Evolutionary conservation across 371 early-diverging fungal genomes (phyloP).

Genomic region (Lichtheimia corymbifera): DNA sequence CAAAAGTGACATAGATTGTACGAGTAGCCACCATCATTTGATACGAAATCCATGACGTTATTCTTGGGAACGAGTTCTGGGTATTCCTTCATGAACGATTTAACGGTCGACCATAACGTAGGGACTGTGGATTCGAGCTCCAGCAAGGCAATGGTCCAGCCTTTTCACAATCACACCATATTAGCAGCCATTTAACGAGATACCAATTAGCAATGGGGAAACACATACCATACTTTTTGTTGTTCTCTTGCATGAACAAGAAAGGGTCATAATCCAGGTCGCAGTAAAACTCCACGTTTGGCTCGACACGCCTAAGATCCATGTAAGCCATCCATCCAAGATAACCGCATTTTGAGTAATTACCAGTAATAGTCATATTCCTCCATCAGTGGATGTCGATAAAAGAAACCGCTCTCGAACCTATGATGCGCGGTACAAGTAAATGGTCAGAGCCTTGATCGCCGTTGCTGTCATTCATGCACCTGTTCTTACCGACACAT

Average conservation of each 20-base stretch:
- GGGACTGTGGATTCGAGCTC: slow-evolving; percentile 84
- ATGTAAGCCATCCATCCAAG: neutral
- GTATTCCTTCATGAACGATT: slow-evolving; percentile 56
- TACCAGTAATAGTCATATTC: slow-evolving; percentile 91
- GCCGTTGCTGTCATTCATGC: neutral
- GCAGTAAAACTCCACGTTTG: slow-evolving; percentile 83
- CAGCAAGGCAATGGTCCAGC: slow-evolving; percentile 72
- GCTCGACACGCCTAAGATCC: slow-evolving; percentile 76
- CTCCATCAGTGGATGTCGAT: slow-evolving; percentile 70
- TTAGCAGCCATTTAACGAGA: slow-evolving; percentile 21
- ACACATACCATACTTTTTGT: slow-evolving; percentile 74
- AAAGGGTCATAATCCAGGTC: slow-evolving; percentile 92
- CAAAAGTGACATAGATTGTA: slow-evolving; percentile 92
- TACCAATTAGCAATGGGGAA: neutral
- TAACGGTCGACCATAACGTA: slow-evolving; percentile 71
- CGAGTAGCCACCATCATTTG: slow-evolving; percentile 29
- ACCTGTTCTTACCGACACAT: slow-evolving; percentile 76
- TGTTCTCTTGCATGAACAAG: slow-evolving; percentile 77
- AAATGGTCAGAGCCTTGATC: neutral
- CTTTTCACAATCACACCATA: slow-evolving; percentile 53
- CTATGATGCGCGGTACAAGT: slow-evolving; percentile 22
- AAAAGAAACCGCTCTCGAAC: slow-evolving; percentile 90
- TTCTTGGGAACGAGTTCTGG: slow-evolving; percentile 38
- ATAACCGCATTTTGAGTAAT: neutral
- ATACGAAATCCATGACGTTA: slow-evolving; percentile 36